phyloP scores from a whole-genome alignment of 108 stramenopile genomes.

The Skeletonema grethae region DNA sequence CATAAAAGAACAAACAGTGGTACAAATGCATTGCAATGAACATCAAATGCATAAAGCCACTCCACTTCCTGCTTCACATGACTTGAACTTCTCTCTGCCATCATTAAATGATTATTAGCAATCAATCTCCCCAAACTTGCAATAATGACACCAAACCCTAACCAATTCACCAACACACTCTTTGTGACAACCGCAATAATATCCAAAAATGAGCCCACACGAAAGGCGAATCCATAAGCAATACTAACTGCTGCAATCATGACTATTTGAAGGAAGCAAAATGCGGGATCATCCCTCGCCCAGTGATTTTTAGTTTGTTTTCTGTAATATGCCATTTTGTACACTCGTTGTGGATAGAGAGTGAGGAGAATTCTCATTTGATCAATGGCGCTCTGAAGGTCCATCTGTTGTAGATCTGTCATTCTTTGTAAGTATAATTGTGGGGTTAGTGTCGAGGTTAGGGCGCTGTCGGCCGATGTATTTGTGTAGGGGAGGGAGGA shows the following conservation, averaged over 20 bases:
- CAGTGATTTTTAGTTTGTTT: slow-evolving; percentile 98
- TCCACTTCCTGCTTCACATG: slow-evolving; percentile 95
- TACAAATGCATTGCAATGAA: slow-evolving; percentile 98
- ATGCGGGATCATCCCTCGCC: slow-evolving; percentile 98
- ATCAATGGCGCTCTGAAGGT: slow-evolving; percentile 84
- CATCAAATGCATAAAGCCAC: slow-evolving; percentile 98
- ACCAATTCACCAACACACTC: slow-evolving; percentile 47
- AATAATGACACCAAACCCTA: slow-evolving; percentile 70
- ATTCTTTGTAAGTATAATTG: slow-evolving; percentile 69
- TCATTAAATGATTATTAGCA: slow-evolving; percentile 79
- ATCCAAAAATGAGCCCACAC: slow-evolving; percentile 58
- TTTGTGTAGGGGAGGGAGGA: slow-evolving; percentile 16
- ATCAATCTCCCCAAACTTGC: slow-evolving; percentile 72
- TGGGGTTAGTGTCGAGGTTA: slow-evolving; percentile 30
- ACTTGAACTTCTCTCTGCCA: slow-evolving; percentile 54
- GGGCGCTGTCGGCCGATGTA: not conserved
- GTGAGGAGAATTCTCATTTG: slow-evolving; percentile 85
- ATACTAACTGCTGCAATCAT: slow-evolving; percentile 81
- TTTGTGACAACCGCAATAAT: slow-evolving; percentile 52
- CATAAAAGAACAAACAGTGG: slow-evolving; percentile 90
- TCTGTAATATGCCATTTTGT: slow-evolving; percentile 90
- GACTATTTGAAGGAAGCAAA: slow-evolving; percentile 85
- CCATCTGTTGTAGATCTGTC: slow-evolving; percentile 84
- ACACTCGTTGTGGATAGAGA: slow-evolving; percentile 72
- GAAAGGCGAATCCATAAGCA: slow-evolving; percentile 83